Base-by-base conservation (phyloP, 352 stramenopile species). In the Phytophthora pluvialis region DNA sequence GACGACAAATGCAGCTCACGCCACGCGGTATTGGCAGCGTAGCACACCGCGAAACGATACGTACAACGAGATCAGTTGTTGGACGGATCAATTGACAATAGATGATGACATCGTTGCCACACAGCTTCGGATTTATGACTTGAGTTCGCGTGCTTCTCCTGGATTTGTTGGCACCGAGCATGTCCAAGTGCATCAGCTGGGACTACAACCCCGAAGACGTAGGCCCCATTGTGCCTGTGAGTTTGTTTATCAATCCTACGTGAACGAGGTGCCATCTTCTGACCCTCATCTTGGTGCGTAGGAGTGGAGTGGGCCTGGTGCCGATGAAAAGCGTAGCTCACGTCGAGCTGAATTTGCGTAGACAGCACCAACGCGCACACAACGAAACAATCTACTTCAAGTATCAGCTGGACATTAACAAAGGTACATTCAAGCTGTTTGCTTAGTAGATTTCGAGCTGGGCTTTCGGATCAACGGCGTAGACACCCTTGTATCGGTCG, bases 401-500 rank as follows among this genome's bases (percentile, higher is more conserved):
- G n/a, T 13, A 51, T 8, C 7, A 4, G 18, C 31, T 32, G 39
- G 28, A n/a, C 26, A 28, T 40, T 49, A 38, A 44, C 16, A 42
- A 57, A 82, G 45, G 25, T 88, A 38, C 5, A 28, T 46, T 51
- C 39, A 44, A 53, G 45, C 26, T 38, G 25, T 47, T 21, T 31
- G 12, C 8, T 54, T 82, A 90, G 48, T 74, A 83, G 18, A 92
- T 49, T 55, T 90, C 82, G 3, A 94, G 64, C 15, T 29, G 64
- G 0, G 72, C 80, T 5, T 77, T 56, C 26, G 86, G 78, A 50
- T 97, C 79, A 8, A 67, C 47, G 9, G 86, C 90, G 60, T 96
- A 97, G 38, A 84, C 71, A 43, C 63, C 64, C 48, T 95, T 95
- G 83, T 98, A 77, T 39, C 83, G 80, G 38, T 97, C 83, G 57